Percentiles rank a stretch among this genome's conserved stretches.
Evolutionary conservation across 371 early-diverging fungal species (phyloP).

Genomic region (Basidiobolus meristosporus): DNA sequence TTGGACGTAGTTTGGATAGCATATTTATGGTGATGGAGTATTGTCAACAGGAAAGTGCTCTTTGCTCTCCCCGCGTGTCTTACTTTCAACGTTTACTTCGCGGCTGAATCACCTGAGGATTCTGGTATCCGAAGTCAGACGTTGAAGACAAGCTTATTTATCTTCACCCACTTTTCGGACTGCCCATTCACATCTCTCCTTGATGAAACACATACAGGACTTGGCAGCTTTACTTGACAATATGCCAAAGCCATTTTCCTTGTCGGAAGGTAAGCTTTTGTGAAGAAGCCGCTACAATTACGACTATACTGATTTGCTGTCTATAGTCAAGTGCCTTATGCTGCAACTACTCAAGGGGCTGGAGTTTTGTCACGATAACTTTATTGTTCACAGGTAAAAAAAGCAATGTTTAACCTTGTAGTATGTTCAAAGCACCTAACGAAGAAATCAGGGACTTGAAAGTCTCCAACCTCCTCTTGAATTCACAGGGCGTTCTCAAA

Average conservation of each 20-base stretch:
- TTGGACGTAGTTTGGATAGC: slow-evolving; percentile 32
- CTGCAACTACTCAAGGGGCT: slow-evolving; percentile 54
- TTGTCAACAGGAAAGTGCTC: slow-evolving; percentile 34
- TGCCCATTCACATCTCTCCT: no score
- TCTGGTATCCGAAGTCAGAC: no score
- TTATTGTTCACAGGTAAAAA: slow-evolving; percentile 47
- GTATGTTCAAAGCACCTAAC: not conserved
- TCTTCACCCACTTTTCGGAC: no score
- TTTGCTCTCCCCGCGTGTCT: no score
- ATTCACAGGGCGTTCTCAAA: slow-evolving; percentile 49
- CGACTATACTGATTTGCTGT: not conserved
- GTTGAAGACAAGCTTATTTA: no score
- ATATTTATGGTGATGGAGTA: slow-evolving; percentile 65
- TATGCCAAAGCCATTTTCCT: slow-evolving; percentile 18
- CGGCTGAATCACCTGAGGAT: no score
- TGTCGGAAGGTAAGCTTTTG: not conserved
- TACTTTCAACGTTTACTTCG: no score
- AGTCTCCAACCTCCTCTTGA: slow-evolving; percentile 65
- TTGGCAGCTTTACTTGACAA: slow-evolving; percentile 42
- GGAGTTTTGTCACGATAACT: slow-evolving; percentile 55
- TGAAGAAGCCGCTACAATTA: not conserved
- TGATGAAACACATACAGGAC: no score
- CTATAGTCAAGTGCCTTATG: slow-evolving; percentile 60
- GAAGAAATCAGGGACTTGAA: slow-evolving; percentile 45
- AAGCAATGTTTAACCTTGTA: no score